phyloP scores from a whole-genome alignment of 805 yeast species.

The Sporopachydermia quercuum region DNA sequence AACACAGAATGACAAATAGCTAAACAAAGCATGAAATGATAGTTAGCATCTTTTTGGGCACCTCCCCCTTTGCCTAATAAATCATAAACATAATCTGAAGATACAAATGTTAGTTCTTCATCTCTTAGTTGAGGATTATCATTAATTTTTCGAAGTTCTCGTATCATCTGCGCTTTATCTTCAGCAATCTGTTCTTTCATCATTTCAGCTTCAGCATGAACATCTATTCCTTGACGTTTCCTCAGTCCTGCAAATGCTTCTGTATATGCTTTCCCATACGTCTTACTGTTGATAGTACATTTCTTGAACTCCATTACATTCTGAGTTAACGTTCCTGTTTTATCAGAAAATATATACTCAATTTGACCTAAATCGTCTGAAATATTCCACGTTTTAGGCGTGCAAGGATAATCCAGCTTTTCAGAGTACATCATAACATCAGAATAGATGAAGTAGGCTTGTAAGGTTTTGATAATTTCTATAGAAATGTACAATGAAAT shows the following conservation, averaged over 20 bases:
- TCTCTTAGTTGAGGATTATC: constrained; percentile 29
- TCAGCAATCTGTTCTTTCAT: constrained; percentile 39
- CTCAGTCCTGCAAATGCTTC: constrained; percentile 71
- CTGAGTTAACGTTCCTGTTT: constrained; percentile 75
- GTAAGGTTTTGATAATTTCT: constrained; percentile 71
- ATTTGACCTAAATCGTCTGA: constrained; percentile 80
- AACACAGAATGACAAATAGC: constrained; percentile 72
- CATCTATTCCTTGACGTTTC: constrained; percentile 66
- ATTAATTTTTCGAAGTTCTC: constrained; percentile 23
- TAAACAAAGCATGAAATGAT: constrained; percentile 62
- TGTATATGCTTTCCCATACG: constrained; percentile 70
- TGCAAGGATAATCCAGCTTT: constrained; percentile 61
- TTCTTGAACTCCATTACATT: constrained; percentile 79
- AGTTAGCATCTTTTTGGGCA: constrained; percentile 41
- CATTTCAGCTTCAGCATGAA: constrained; percentile 38
- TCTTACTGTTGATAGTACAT: constrained; percentile 56
- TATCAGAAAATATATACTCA: constrained; percentile 73
- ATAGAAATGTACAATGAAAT: constrained; percentile 70
- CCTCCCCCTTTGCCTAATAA: constrained; percentile 31
- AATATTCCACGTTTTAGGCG: constrained; percentile 75
- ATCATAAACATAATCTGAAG: constrained; percentile 52
- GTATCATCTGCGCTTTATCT: constrained; percentile 48
- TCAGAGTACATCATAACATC: constrained; percentile 61
- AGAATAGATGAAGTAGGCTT: constrained; percentile 66
- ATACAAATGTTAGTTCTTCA: constrained; percentile 55